phyloP scores from a whole-genome alignment of 2,329 filamentous ascomycete species.

The Microcyclosporella mali region DNA sequence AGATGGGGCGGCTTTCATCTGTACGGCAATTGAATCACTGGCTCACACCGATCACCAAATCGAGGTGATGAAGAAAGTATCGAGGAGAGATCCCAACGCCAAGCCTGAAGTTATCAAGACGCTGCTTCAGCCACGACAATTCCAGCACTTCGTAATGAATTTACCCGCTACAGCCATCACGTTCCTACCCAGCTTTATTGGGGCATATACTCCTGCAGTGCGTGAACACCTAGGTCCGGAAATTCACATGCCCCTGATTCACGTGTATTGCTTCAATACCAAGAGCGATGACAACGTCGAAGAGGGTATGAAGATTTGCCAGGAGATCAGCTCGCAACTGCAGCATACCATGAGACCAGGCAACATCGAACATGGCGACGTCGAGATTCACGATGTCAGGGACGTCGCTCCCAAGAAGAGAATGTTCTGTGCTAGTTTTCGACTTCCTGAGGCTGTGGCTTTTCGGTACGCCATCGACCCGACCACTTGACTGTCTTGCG shows the following conservation, averaged over 20 bases:
- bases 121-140: constrained; percentile 58
- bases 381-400: constrained; percentile 61
- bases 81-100: constrained; percentile 20
- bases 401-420: constrained; percentile 89
- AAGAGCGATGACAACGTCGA: constrained; percentile 70
- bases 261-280: constrained; percentile 89
- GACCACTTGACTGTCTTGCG: no score
- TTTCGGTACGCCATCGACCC: neutral
- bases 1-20: constrained; percentile 79
- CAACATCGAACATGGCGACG: constrained; percentile 44
- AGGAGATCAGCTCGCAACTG: constrained; percentile 58
- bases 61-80: constrained; percentile 33
- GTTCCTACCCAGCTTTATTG: constrained; percentile 72
- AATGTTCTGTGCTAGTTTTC: constrained; percentile 95
- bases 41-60: constrained; percentile 49
- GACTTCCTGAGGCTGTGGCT: constrained; percentile 74
- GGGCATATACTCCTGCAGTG: constrained; percentile 57
- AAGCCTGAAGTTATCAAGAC: constrained; percentile 34
- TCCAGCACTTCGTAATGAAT: constrained; percentile 98
- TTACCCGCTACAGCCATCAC: constrained; percentile 82
- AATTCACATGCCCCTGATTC: constrained; percentile 66
- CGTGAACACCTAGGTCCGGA: constrained; percentile 19
- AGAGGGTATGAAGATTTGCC: constrained; percentile 54
- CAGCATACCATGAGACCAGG: constrained; percentile 55
- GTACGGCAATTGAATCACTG: constrained; percentile 55